These are phyloP conservation scores for Arthroderma sp. DNA, from an alignment of 2,329 filamentous ascomycete species.

Conservation along the genomic window DNA sequence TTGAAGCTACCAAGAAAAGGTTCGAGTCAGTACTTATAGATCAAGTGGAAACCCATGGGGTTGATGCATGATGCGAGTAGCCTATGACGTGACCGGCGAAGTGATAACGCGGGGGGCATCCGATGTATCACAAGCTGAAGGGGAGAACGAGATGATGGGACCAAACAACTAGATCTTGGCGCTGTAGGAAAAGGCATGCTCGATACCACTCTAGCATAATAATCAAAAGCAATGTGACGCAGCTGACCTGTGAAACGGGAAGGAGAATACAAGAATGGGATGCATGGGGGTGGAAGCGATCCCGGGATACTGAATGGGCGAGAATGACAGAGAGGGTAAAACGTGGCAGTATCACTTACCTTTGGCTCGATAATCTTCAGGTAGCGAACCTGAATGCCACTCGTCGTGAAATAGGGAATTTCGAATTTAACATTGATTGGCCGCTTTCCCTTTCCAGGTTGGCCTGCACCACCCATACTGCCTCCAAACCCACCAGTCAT, in stretches of 20 bases:
- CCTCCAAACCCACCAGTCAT: slow-evolving; percentile 97
- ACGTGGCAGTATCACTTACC: slow-evolving; percentile 43
- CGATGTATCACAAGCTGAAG: too few relatives aligned
- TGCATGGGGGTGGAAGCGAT: neutral
- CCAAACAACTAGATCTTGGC: too few relatives aligned
- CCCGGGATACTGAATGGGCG: neutral
- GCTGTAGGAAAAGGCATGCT: too few relatives aligned
- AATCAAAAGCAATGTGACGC: neutral
- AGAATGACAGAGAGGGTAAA: neutral
- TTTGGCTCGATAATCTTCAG: slow-evolving; percentile 99
- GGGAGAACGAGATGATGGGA: too few relatives aligned
- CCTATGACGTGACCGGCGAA: too few relatives aligned
- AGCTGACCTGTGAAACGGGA: too few relatives aligned
- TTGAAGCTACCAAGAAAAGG: slow-evolving; percentile 56
- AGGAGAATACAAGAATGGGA: too few relatives aligned
- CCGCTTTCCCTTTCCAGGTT: slow-evolving; percentile 71
- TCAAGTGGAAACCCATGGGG: too few relatives aligned
- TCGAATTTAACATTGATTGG: slow-evolving; percentile 99
- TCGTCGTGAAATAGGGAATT: slow-evolving; percentile 99
- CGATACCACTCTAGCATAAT: too few relatives aligned
- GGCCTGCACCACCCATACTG: slow-evolving; percentile 84
- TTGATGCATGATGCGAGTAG: too few relatives aligned
- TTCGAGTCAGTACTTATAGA: neutral
- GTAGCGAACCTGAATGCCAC: slow-evolving; percentile 95
- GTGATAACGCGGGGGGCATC: too few relatives aligned